These are phyloP conservation scores for Sporormia fimetaria DNA, from an alignment of 495 filamentous ascomycete genomes.

Conservation along the genomic window DNA sequence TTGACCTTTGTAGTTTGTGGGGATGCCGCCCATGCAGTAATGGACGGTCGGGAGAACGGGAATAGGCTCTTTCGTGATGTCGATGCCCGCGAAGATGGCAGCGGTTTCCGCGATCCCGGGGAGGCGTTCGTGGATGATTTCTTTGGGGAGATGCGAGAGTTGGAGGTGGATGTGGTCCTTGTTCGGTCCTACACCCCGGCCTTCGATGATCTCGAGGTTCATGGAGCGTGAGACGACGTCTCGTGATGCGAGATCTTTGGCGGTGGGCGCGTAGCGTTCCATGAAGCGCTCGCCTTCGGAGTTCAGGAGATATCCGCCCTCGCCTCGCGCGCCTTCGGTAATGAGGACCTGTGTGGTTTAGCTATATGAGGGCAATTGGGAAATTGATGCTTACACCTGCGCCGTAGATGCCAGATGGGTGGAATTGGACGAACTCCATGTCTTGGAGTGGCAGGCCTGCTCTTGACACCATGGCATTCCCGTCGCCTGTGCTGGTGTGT, in stretches of 20 bases:
- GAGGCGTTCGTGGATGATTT: conserved; percentile 88
- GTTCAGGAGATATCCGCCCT: conserved; percentile 96
- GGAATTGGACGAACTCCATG: conserved; percentile 99
- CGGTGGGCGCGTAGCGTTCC: conserved; percentile 94
- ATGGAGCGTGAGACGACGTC: conserved; percentile 96
- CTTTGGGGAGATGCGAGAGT: conserved; percentile 80
- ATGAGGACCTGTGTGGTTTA: conserved; percentile 49
- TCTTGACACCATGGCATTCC: conserved; percentile 97
- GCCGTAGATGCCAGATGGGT: conserved; percentile 98
- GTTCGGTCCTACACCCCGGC: conserved; percentile 87
- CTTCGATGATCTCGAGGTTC: conserved; percentile 96
- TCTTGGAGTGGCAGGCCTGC: conserved; percentile 97
- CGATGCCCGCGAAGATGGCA: conserved; percentile 92
- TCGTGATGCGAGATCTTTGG: conserved; percentile 90
- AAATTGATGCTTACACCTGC: conserved; percentile 53
- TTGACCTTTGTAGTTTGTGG: conserved; percentile 93
- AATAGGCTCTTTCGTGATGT: conserved; percentile 93
- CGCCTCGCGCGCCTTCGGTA: conserved; percentile 94
- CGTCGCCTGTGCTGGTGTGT: conserved; percentile 97
- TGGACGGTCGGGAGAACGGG: conserved; percentile 95
- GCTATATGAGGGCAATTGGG: background rate
- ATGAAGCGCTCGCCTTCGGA: conserved; percentile 97
- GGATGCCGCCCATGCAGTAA: conserved; percentile 99
- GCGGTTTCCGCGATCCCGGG: conserved; percentile 98
- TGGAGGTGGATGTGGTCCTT: conserved; percentile 98